Conservation (phyloP, 1,284 basidiomycete genomes). For the Sanghuangporus sanghuang region DNA sequence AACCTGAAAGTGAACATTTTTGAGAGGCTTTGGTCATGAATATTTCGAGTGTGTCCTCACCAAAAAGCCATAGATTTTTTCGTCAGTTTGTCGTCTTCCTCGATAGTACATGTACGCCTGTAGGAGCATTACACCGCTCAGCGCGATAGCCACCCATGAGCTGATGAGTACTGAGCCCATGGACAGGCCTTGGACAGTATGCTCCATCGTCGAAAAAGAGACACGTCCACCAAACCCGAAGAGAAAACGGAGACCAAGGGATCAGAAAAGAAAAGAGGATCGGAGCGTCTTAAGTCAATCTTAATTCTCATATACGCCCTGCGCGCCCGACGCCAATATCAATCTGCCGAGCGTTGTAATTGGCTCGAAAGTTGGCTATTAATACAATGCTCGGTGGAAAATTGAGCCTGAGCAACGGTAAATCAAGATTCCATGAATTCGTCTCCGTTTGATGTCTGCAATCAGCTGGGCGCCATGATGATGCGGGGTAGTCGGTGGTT, state of each 20-base stretch:
- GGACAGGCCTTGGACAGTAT: not conserved
- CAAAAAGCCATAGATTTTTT: not conserved
- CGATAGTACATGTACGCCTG: conserved; percentile 17
- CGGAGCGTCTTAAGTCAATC: not conserved
- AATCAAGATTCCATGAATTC: not conserved
- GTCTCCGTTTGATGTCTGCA: not conserved
- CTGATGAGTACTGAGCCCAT: conserved; percentile 13
- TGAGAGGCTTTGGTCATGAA: not conserved
- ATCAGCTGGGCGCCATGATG: not conserved
- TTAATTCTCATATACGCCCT: not conserved
- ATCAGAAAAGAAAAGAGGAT: not conserved
- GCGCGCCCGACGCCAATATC: not conserved
- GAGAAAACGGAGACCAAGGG: not conserved
- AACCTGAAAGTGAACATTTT: not conserved
- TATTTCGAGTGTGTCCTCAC: not conserved
- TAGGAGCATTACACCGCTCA: conserved; percentile 14
- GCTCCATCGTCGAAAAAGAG: not conserved
- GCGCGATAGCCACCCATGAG: conserved; percentile 15
- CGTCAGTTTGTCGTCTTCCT: conserved; percentile 2
- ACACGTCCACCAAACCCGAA: not conserved
- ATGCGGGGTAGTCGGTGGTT: not conserved
- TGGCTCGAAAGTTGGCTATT: not conserved
- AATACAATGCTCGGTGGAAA: not conserved
- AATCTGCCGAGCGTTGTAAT: not conserved
- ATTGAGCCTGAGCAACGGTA: not conserved